Evolutionary conservation across 169 alveolate species (phyloP), one percentile per base, ranked within the genome.

Genomic region (Amoebophrya sp.): DNA sequence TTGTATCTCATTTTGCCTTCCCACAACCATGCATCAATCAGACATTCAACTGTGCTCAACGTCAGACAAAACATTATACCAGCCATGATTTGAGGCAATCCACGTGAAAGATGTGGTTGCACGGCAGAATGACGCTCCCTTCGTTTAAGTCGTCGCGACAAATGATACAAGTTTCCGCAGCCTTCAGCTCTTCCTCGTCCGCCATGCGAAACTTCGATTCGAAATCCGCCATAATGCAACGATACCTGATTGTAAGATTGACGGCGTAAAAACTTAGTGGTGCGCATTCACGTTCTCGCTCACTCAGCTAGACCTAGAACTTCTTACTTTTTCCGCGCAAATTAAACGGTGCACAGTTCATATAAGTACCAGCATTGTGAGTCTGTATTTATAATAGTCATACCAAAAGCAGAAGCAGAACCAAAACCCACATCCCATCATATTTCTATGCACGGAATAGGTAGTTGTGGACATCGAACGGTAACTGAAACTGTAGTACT

Each of bases 161-260:
- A 77, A 97, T 96, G 77, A 97, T 97, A 93, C 98, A 97, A 54
- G 97, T 97, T 38, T 95, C 97, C 89, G 92, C 96, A 90, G 93
- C 94, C 92, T 94, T 95, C 92, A 95, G 89, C 93, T 96, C 98
- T 53, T 95, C 97, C 89, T 93, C 93, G 12, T 97, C 95, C 18
- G 98, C 97, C 55, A 94, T 94, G 33, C 95, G 95, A 93, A 96
- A 95, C 90, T 96, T 95, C 41, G 90, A 90, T 77, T 88, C 94
- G 53, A 89, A 93, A 91, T 89, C 91, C 7, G 66, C 66, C 66
- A 47, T 47, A 89, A 91, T 94, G 0, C 95, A 92, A 29, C 66
- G 66, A 18, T 47, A 47, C 66, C 66, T 47, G 18, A 12, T 12
- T 47, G 66, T 66, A 66, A 66, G n/a, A n/a, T n/a, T n/a, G n/a